phyloP scores from a whole-genome alignment of 108 stramenopile species.

The Pseudonitzschia pungens region DNA sequence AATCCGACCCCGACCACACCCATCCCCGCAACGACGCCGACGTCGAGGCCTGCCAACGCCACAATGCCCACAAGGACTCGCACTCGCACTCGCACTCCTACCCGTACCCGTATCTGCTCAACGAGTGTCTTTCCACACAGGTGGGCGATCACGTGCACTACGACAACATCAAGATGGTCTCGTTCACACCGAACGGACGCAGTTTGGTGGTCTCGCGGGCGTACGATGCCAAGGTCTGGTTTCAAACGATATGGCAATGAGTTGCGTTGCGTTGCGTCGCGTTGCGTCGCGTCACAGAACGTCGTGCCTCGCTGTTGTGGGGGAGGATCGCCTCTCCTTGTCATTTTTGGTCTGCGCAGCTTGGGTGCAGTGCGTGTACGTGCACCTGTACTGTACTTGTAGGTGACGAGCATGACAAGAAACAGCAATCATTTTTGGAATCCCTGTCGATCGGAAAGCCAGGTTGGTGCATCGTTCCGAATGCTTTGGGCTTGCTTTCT shows the following conservation, averaged over 20 bases:
- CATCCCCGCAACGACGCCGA: neutral
- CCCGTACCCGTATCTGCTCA: neutral
- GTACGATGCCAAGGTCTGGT: constrained; percentile 9
- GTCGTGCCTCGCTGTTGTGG: too few relatives aligned
- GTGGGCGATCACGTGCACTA: constrained; percentile 20
- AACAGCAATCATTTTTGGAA: too few relatives aligned
- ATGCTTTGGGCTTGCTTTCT: too few relatives aligned
- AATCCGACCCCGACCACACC: neutral
- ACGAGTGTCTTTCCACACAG: neutral
- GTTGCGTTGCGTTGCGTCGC: neutral
- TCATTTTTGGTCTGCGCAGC: too few relatives aligned
- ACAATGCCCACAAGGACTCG: too few relatives aligned
- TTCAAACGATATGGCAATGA: neutral
- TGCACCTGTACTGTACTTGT: too few relatives aligned
- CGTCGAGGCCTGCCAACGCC: neutral
- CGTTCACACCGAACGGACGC: constrained; percentile 2
- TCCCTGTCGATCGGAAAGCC: too few relatives aligned
- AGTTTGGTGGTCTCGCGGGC: constrained; percentile 11
- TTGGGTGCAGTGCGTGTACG: too few relatives aligned
- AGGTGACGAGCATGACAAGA: too few relatives aligned
- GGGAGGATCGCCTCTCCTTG: too few relatives aligned
- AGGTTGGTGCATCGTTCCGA: too few relatives aligned
- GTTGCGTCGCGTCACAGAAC: neutral
- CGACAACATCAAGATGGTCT: constrained; percentile 15
- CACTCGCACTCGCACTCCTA: too few relatives aligned